A percentile compares a stretch with the other conserved stretches of the same genome.
phyloP scores from a whole-genome alignment of 1,284 basidiomycete species.

The Phellopilus nigrolimitatus region DNA sequence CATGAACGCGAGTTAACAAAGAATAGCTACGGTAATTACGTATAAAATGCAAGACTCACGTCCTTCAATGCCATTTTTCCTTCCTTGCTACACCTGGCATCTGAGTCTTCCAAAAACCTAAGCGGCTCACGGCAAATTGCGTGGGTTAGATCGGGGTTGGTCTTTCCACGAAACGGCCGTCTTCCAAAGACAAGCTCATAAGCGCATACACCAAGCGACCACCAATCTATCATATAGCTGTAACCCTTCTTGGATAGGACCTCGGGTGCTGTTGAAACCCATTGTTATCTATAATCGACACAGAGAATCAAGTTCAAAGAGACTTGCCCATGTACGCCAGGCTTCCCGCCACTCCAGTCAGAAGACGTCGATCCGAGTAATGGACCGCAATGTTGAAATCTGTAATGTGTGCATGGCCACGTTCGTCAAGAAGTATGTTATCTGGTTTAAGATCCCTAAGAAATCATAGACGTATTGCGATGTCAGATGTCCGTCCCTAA shows the following conservation, averaged over 20 bases:
- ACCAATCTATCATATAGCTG: slow-evolving; percentile 92
- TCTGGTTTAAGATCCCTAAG: slow-evolving; percentile 96
- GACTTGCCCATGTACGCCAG: slow-evolving; percentile 94
- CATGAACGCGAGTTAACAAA: not conserved
- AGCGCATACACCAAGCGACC: slow-evolving; percentile 90
- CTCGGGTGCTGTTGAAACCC: slow-evolving; percentile 63
- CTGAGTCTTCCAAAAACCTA: slow-evolving; percentile 74
- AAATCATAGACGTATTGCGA: slow-evolving; percentile 30
- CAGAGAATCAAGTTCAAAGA: not conserved
- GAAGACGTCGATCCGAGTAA: slow-evolving; percentile 75
- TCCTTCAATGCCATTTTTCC: slow-evolving; percentile 66
- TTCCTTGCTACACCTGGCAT: slow-evolving; percentile 60
- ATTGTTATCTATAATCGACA: not conserved
- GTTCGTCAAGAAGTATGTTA: slow-evolving; percentile 94
- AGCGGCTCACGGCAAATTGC: slow-evolving; percentile 77
- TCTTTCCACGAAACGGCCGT: slow-evolving; percentile 87
- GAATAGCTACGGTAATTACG: not conserved
- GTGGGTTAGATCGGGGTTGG: slow-evolving; percentile 85
- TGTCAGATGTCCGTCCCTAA: slow-evolving; percentile 23
- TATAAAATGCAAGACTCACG: slow-evolving; percentile 39
- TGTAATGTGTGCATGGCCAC: slow-evolving; percentile 93
- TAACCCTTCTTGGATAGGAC: slow-evolving; percentile 83
- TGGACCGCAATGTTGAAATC: slow-evolving; percentile 99
- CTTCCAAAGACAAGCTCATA: slow-evolving; percentile 91
- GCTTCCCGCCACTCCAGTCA: slow-evolving; percentile 95